Evolutionary conservation across 208 protist species (phyloP).

Genomic region (Acanthamoeba lenticulata): DNA sequence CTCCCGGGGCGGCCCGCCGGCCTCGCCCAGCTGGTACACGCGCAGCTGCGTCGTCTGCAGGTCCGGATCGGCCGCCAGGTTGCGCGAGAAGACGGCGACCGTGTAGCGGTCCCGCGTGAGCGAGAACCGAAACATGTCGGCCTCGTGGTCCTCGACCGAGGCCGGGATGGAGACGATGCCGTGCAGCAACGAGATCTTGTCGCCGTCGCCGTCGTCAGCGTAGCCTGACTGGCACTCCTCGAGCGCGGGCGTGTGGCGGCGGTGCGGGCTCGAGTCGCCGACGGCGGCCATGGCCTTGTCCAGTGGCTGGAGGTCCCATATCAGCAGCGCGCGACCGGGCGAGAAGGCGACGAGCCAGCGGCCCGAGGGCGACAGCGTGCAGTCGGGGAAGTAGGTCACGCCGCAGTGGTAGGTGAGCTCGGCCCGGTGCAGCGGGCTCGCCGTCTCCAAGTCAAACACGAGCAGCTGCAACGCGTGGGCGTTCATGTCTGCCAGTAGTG

Average conservation of each 20-base stretch:
- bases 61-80: background rate
- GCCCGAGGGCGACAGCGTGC: background rate
- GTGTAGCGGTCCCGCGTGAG: background rate
- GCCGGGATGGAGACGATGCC: background rate
- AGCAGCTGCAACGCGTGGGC: background rate
- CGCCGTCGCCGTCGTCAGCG: background rate
- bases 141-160: background rate
- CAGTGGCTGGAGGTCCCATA: background rate
- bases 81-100: background rate
- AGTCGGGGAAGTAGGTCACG: background rate
- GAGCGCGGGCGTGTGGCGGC: background rate
- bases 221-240: background rate
- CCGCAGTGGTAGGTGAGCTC: background rate
- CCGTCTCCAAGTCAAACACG: background rate
- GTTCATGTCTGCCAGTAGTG: background rate
- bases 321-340: background rate
- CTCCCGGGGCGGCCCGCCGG: background rate
- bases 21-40: background rate
- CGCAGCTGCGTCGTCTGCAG: background rate
- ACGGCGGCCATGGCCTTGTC: background rate
- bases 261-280: no score
- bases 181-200: background rate
- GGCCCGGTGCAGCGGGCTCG: background rate
- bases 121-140: background rate
- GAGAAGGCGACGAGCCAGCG: background rate